A percentile compares a stretch with the other conserved stretches of the same genome.
phyloP scores from a whole-genome alignment of 2,329 filamentous ascomycete genomes.

The Phialophora macrospora region DNA sequence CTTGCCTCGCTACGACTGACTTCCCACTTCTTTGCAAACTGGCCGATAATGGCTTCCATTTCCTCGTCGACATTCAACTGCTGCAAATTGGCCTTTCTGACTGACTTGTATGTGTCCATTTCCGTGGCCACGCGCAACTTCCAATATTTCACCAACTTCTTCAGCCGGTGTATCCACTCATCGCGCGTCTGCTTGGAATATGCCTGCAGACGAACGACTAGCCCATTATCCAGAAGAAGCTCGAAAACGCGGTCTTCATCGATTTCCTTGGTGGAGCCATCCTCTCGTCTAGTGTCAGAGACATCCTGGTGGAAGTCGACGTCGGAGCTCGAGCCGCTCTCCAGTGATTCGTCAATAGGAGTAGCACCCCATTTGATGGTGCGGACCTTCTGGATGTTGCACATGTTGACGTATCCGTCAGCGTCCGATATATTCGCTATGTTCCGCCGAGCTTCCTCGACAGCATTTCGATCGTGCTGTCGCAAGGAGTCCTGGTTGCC shows the following conservation, averaged over 20 bases:
- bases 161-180: conserved; percentile 66
- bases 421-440: conserved; percentile 62
- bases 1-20: conserved; percentile 67
- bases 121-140: conserved; percentile 61
- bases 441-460: conserved; percentile 63
- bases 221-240: conserved; percentile 64
- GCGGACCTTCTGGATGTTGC: conserved; percentile 62
- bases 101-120: conserved; percentile 61
- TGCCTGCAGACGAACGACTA: conserved; percentile 65
- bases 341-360: conserved; percentile 59
- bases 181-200: conserved; percentile 62
- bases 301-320: conserved; percentile 61
- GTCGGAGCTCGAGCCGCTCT: conserved; percentile 58
- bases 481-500: conserved; percentile 54
- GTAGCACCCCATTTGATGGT: conserved; percentile 58
- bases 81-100: conserved; percentile 63
- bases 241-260: conserved; percentile 66
- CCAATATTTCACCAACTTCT: conserved; percentile 66
- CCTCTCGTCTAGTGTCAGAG: conserved; percentile 54
- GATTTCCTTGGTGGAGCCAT: conserved; percentile 59
- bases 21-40: conserved; percentile 71
- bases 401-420: conserved; percentile 69
- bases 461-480: conserved; percentile 63
- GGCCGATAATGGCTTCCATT: conserved; percentile 67
- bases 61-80: conserved; percentile 68